These are phyloP conservation scores for Thelonectria discophora DNA, from an alignment of 2,329 filamentous ascomycete genomes.

Conservation along the genomic window DNA sequence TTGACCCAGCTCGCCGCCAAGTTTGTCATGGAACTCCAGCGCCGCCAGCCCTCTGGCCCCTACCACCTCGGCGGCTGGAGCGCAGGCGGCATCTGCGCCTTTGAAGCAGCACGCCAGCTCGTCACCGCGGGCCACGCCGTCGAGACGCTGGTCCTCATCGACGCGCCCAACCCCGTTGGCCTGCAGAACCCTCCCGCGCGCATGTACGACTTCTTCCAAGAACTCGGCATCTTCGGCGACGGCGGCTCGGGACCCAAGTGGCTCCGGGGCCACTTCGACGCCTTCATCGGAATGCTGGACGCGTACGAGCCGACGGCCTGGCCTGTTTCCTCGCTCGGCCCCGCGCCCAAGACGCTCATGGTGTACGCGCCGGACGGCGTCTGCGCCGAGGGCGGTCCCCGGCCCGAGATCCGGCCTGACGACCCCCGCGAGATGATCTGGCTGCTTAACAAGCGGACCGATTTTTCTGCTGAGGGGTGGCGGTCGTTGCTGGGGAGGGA, in stretches of 20 bases:
- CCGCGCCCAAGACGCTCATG: slow-evolving; percentile 68
- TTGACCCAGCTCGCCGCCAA: slow-evolving; percentile 44
- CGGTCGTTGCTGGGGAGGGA: slow-evolving; percentile 26
- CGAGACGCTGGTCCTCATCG: slow-evolving; percentile 70
- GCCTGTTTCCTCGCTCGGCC: too few species aligned
- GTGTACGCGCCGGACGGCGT: slow-evolving; percentile 81
- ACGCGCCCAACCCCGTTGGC: slow-evolving; percentile 71
- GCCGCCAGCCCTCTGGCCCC: slow-evolving; percentile 73
- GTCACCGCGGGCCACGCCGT: slow-evolving; percentile 65
- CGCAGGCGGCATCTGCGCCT: slow-evolving; percentile 78
- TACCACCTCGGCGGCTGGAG: slow-evolving; percentile 78
- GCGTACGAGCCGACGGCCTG: slow-evolving; percentile 74
- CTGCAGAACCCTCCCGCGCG: slow-evolving; percentile 70
- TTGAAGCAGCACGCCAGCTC: slow-evolving; percentile 70
- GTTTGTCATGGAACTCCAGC: slow-evolving; percentile 70
- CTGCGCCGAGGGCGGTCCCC: slow-evolving; percentile 70
- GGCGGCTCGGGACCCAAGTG: slow-evolving; percentile 69
- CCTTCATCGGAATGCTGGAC: slow-evolving; percentile 72
- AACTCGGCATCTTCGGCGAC: slow-evolving; percentile 75
- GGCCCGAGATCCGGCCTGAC: slow-evolving; percentile 53
- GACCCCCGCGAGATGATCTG: slow-evolving; percentile 72
- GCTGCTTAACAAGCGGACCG: slow-evolving; percentile 76
- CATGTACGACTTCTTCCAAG: slow-evolving; percentile 77
- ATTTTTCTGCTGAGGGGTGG: slow-evolving; percentile 59
- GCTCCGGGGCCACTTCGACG: slow-evolving; percentile 77